A percentile compares a stretch with the other conserved stretches of the same genome.
Evolutionary conservation across 2,329 filamentous ascomycete species (phyloP).

Genomic region (Cercospora citrullina): DNA sequence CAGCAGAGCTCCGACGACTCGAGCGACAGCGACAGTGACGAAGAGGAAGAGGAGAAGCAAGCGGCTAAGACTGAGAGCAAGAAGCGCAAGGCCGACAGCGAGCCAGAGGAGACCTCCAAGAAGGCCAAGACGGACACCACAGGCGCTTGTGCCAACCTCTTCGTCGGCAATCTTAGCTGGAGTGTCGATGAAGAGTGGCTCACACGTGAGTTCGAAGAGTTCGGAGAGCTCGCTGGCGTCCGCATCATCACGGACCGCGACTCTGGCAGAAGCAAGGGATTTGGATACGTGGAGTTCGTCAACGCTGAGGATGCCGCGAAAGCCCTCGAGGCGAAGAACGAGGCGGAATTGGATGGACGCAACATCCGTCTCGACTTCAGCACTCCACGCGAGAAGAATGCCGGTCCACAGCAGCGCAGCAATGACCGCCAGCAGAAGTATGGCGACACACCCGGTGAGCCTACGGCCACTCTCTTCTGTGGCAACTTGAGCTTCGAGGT

Average conservation of each 20-base stretch:
- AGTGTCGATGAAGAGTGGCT: slow-evolving; percentile 83
- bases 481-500: slow-evolving; percentile 87
- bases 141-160: slow-evolving; percentile 65
- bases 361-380: slow-evolving; percentile 77
- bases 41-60: slow-evolving; percentile 34
- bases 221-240: slow-evolving; percentile 69
- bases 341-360: slow-evolving; percentile 71
- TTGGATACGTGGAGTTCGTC: slow-evolving; percentile 88
- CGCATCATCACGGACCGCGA: slow-evolving; percentile 83
- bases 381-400: slow-evolving; percentile 61
- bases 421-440: slow-evolving; percentile 64
- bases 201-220: slow-evolving; percentile 76
- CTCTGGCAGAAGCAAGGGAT: slow-evolving; percentile 79
- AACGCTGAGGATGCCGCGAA: slow-evolving; percentile 66
- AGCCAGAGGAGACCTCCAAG: slow-evolving; percentile 58
- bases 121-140: slow-evolving; percentile 61
- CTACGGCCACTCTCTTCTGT: slow-evolving; percentile 84
- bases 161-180: slow-evolving; percentile 89
- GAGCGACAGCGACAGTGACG: slow-evolving; percentile 43
- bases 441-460: slow-evolving; percentile 75
- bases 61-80: slow-evolving; percentile 51
- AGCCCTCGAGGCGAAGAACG: slow-evolving; percentile 74
- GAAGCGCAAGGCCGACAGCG: slow-evolving; percentile 66
- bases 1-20: slow-evolving; percentile 40
- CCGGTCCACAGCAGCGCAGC: slow-evolving; percentile 45